Conservation (phyloP, 2,329 filamentous ascomycete genomes). For the Cladosporium halotolerans region DNA sequence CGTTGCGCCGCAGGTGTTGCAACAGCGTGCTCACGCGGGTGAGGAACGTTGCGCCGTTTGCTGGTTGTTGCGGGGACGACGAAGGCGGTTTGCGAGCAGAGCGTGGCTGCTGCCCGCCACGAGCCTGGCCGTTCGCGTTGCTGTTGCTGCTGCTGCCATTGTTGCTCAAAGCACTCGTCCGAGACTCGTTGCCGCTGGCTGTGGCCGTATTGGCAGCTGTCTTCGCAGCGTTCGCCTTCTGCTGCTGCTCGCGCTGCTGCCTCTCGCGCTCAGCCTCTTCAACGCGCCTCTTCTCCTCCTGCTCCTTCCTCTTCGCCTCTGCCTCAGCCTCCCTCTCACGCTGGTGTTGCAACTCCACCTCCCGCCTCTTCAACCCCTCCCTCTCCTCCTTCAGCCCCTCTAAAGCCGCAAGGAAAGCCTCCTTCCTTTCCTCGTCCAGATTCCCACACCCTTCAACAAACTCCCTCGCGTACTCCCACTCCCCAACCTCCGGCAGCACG, state of each 20-base stretch:
- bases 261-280: conserved; percentile 16
- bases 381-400: conserved; percentile 48
- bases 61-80: background rate
- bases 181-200: conserved; percentile 32
- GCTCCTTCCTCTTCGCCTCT: conserved; percentile 31
- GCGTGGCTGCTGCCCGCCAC: background rate
- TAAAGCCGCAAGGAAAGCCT: conserved; percentile 39
- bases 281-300: conserved; percentile 24
- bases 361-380: conserved; percentile 58
- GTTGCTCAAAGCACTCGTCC: conserved; percentile 29
- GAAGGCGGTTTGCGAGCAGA: conserved; percentile 1
- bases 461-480: conserved; percentile 92
- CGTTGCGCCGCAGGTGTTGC: conserved; percentile 5
- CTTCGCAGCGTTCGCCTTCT: conserved; percentile 20
- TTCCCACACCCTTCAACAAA: conserved; percentile 84
- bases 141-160: conserved; percentile 5
- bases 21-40: conserved; percentile 2
- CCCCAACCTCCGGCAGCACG: conserved; percentile 83
- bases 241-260: conserved; percentile 28
- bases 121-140: conserved; percentile 30
- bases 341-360: conserved; percentile 55
- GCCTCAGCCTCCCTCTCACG: conserved; percentile 43
- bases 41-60: conserved; percentile 8
- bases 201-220: conserved; percentile 15
- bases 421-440: conserved; percentile 57